phyloP scores from a whole-genome alignment of 768 basidiomycete species.

The Suillus hirtellus region DNA sequence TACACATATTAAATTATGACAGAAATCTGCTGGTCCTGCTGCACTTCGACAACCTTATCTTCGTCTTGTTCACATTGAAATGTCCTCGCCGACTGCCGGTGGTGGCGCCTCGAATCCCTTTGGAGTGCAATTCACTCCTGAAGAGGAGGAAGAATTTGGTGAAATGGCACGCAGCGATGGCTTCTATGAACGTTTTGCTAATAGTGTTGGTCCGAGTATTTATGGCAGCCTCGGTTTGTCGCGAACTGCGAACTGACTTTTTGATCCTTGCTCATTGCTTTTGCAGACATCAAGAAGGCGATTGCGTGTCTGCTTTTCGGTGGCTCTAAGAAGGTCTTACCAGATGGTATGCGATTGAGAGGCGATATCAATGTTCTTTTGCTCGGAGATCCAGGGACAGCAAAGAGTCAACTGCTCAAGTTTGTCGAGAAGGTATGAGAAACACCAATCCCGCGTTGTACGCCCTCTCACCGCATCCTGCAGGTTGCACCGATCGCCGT shows the following conservation, averaged over 20 bases:
- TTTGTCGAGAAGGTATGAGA: conserved; percentile 88
- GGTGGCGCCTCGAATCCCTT: conserved; percentile 79
- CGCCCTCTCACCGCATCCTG: conserved; percentile 6
- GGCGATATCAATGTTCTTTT: conserved; percentile 98
- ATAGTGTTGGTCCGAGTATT: conserved; percentile 95
- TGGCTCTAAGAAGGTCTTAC: conserved; percentile 94
- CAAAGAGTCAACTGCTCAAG: conserved; percentile 96
- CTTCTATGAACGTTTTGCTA: conserved; percentile 92
- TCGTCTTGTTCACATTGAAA: conserved; percentile 87
- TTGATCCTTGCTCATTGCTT: conserved; percentile 13
- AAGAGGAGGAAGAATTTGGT: conserved; percentile 96
- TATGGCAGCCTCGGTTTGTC: conserved; percentile 86
- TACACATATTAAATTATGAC: background rate
- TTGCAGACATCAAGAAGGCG: conserved; percentile 95
- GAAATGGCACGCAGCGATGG: conserved; percentile 86
- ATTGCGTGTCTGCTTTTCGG: conserved; percentile 96
- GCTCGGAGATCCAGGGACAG: conserved; percentile 97
- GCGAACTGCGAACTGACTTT: background rate
- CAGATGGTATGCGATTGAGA: conserved; percentile 94
- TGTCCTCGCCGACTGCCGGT: conserved; percentile 77
- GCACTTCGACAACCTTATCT: conserved; percentile 94
- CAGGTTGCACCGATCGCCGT: conserved; percentile 97
- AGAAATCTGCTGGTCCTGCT: conserved; percentile 83
- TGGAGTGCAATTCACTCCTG: conserved; percentile 85
- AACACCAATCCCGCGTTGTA: background rate